Evolutionary conservation across 2,329 filamentous ascomycete species (phyloP), one percentile per base, ranked within the genome.

Genomic region (Tolypocladium inflatum): DNA sequence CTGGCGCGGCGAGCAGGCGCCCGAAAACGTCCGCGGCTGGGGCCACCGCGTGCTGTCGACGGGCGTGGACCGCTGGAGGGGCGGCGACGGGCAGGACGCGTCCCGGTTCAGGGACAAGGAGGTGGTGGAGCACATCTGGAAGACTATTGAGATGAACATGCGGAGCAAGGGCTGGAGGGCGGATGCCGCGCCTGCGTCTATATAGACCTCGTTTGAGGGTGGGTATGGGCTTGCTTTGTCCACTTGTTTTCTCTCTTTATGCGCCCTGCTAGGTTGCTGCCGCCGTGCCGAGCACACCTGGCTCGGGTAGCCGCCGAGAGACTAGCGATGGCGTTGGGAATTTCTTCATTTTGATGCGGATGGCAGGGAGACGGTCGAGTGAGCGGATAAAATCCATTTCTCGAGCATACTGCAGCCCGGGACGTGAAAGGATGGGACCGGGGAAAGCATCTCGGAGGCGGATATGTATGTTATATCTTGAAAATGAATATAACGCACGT

Each of bases 111-210:
- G 93, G 65, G 94, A 99, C 74, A 82, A 92, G 55, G 94, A 97
- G 76, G 86, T 95, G 21, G 91, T 97, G 11, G 94, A 97, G 79
- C 80, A 85, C 59, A 90, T 99, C 61, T 99, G 94, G 94, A 89
- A 88, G 68, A 79, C 84, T 5, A 89, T 99, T 62, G 94, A 97
- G 79, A 81, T 81, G 63, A 88, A 89, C 62, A 97, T 99, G 94
- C 82, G 87, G 67, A 80, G 81, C 60, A 90, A 87, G 70, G 93
- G 91, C 2, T 97, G 91, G 91, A 84, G 81, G 57, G 86, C 82
- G 68, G 88, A 91, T 66, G 83, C 81, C 8, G 84, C 86, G 11
- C 86, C 87, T 2, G 72, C 77, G 23, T 76, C 77, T 55, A 80
- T 83, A 62, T 80, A 62, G 51, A 13, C n/a, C 19, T 35, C 15